Conservation (phyloP, 371 early-diverging fungal genomes). For the Mortierella sp. region DNA sequence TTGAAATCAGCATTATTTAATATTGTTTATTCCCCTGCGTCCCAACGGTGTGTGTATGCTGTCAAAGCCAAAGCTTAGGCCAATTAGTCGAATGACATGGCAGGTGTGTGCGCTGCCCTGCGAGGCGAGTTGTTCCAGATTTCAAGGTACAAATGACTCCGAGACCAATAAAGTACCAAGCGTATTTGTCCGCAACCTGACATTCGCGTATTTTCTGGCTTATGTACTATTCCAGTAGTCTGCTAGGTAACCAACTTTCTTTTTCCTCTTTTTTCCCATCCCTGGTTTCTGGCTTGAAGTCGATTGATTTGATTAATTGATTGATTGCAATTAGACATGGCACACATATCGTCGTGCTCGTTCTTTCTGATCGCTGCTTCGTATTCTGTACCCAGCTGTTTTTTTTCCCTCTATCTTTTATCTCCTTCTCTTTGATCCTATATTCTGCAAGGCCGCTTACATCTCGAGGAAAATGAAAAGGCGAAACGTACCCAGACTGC, state of each 20-base stretch:
- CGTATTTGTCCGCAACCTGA: background rate
- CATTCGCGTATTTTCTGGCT: conserved; percentile 5
- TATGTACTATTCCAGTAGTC: background rate
- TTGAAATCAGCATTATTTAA: background rate
- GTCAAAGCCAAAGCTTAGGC: background rate
- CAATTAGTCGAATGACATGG: background rate
- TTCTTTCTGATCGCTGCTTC: background rate
- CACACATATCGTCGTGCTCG: too few relatives aligned
- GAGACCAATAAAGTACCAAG: background rate
- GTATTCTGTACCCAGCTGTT: background rate
- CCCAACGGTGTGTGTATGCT: background rate
- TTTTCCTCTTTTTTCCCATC: background rate
- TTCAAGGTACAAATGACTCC: background rate
- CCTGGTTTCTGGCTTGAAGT: too few relatives aligned
- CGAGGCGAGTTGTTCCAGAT: background rate
- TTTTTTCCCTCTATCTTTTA: background rate
- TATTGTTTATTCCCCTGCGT: background rate
- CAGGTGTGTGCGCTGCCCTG: background rate
- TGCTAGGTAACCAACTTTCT: background rate
- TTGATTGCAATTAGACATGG: too few relatives aligned
- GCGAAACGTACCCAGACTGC: background rate
- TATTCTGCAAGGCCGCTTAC: background rate
- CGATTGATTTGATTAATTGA: too few relatives aligned
- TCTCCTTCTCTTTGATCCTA: background rate
- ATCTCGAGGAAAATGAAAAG: background rate